These are phyloP conservation scores for Cyanidiococcus yangmingshanensis DNA, from an alignment of 23 red algal species.

Conservation along the genomic window DNA sequence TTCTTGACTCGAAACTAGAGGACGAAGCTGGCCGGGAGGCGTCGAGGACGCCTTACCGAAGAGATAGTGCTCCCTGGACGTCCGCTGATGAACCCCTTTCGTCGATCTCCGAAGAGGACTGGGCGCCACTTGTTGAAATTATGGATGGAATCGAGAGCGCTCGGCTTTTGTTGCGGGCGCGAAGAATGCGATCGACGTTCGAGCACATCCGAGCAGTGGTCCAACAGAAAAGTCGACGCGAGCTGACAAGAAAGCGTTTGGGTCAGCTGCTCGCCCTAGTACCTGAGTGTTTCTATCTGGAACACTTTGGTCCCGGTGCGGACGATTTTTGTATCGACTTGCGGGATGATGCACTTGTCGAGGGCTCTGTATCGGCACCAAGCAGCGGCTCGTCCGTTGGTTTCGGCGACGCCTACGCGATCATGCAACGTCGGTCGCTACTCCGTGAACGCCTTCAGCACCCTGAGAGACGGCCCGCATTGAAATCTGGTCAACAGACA, in stretches of 20 bases:
- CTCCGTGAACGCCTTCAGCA: neutral
- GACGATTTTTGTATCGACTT: neutral
- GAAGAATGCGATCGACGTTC: neutral
- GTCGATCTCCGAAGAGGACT: neutral
- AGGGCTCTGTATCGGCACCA: neutral
- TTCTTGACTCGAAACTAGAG: too few relatives aligned
- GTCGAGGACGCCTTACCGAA: too few relatives aligned
- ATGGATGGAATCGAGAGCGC: constrained; percentile 14
- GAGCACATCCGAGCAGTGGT: neutral
- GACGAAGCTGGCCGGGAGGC: too few relatives aligned
- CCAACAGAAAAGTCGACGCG: neutral
- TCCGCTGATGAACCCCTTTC: too few relatives aligned
- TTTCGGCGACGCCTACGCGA: neutral
- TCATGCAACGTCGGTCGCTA: neutral
- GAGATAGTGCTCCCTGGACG: too few relatives aligned
- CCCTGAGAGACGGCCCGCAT: neutral
- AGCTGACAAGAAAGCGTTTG: neutral
- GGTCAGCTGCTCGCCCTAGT: neutral
- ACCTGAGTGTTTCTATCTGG: neutral
- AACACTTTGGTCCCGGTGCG: neutral
- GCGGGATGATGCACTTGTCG: neutral
- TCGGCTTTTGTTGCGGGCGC: neutral
- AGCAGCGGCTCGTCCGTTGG: neutral
- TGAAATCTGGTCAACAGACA: neutral
- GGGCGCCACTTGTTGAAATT: neutral